Evolutionary conservation across 352 stramenopile species (phyloP), one percentile per base, ranked within the genome.

Genomic region (Globisporangium canariense): DNA sequence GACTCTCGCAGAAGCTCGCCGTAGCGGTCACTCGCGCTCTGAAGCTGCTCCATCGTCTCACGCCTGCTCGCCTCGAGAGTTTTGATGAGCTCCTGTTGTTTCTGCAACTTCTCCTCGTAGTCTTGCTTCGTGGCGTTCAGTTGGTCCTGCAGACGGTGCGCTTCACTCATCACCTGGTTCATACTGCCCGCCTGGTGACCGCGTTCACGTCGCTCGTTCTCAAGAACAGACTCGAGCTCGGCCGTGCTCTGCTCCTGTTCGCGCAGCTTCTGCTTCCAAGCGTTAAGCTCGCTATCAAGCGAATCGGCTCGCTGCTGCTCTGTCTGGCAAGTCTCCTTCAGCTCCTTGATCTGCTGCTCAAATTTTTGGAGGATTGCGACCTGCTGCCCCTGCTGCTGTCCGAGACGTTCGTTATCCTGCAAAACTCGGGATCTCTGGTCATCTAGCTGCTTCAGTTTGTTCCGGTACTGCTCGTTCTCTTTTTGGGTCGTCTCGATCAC

Each of bases 41-140:
- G 58, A 28, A 92, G 75, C 40, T 74, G 66, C 56, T 81, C 63
- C 11, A 53, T 58, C 9, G 88, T 60, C 40, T 71, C 71, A 16
- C 72, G 64, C 30, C 69, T 71, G 40, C 87, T 81, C 1, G 65
- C 36, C 59, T 90, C 81, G 36, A 76, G 60, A 4, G 70, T 57
- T 36, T 63, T 55, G 6, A 76, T 70, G 40, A 73, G 71, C 38
- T 88, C 77, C 54, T 79, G 76, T 47, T 80, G 60, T 28, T 73
- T 57, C 22, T 73, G 60, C 4, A 90, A 55, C 50, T 86, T 69
- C 4, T 85, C 72, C 58, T 90, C 81, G 50, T 89, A 76, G 34
- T 88, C 75, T 4, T 75, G 58, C 8, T 65, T 65, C 32, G 73
- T 71, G 11, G 67, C 69, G n/a, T 80, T 70, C 22, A 79, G 66